These are phyloP conservation scores for Candida mesenterica DNA, from an alignment of 1,139 yeast genomes.

Conservation along the genomic window DNA sequence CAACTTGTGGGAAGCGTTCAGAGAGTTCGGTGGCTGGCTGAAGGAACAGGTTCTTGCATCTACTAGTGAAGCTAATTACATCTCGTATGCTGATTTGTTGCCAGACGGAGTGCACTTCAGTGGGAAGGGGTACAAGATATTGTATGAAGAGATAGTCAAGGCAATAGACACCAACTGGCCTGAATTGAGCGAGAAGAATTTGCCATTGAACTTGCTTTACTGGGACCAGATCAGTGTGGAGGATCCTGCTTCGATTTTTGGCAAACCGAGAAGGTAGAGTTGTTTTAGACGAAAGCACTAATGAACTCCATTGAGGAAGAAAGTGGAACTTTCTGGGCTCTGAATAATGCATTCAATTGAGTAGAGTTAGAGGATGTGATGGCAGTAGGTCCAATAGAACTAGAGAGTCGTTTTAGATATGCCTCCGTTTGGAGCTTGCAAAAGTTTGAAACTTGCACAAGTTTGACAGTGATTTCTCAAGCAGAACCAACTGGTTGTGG, in stretches of 20 bases:
- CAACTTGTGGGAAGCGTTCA: constrained; percentile 50
- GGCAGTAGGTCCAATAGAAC: no score
- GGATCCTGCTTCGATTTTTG: constrained; percentile 4
- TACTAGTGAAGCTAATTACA: constrained; percentile 1
- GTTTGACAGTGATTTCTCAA: no score
- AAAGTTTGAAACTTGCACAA: no score
- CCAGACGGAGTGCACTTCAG: constrained; percentile 71
- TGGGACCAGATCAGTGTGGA: constrained; percentile 16
- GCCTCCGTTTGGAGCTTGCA: no score
- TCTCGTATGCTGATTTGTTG: constrained; percentile 10
- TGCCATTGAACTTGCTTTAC: constrained; percentile 31
- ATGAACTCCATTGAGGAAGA: no score
- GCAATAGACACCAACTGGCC: constrained; percentile 47
- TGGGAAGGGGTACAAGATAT: constrained; percentile 55
- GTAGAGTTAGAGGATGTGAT: no score
- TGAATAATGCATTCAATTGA: no score
- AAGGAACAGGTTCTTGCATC: constrained; percentile 14
- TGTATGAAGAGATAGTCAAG: constrained; percentile 42
- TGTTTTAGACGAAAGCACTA: no score
- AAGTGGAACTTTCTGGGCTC: no score
- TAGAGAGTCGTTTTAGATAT: no score
- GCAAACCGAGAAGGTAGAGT: no score
- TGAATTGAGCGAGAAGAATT: constrained; percentile 38
- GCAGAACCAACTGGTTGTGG: no score
- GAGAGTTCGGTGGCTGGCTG: constrained; percentile 19